A percentile compares a stretch with the other conserved stretches of the same genome.
Conservation (phyloP, 805 yeast genomes). For the Kregervanrija delftensis region DNA sequence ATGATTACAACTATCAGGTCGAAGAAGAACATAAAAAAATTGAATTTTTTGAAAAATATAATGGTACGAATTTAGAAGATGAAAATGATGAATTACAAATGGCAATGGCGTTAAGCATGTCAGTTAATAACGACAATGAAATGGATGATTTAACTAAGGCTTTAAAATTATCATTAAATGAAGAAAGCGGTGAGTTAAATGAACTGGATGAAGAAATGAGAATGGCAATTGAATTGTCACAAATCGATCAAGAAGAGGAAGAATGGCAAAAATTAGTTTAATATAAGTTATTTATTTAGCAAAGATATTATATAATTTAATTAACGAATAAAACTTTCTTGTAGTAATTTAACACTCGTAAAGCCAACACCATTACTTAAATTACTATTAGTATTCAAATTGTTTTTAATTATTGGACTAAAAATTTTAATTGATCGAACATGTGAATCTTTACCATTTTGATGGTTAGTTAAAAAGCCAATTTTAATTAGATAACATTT, state of each 20-base stretch:
- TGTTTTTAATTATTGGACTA: constrained; percentile 30
- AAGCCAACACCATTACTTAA: constrained; percentile 24
- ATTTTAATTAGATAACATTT: constrained; percentile 63
- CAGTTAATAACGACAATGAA: constrained; percentile 12
- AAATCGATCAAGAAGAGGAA: constrained; percentile 5
- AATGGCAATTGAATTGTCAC: constrained; percentile 11
- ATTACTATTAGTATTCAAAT: constrained; percentile 17
- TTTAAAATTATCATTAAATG: neutral
- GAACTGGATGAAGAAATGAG: constrained; percentile 10
- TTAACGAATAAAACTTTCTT: constrained; percentile 28
- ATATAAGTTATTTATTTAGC: neutral
- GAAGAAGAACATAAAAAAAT: constrained; percentile 17
- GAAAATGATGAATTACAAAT: constrained; percentile 34
- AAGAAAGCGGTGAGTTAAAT: neutral
- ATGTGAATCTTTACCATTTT: constrained; percentile 94
- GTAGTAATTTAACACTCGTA: constrained; percentile 25
- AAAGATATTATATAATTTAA: neutral
- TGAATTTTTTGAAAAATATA: constrained; percentile 35
- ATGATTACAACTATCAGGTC: constrained; percentile 20
- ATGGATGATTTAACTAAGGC: neutral
- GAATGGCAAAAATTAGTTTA: constrained; percentile 8
- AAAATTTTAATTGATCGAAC: constrained; percentile 66
- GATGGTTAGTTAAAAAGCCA: constrained; percentile 70
- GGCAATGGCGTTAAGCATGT: constrained; percentile 37
- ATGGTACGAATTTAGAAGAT: constrained; percentile 32